These are phyloP conservation scores for Cicer cuneatum DNA, from an alignment of 306 rosid species.

Conservation along the genomic window DNA sequence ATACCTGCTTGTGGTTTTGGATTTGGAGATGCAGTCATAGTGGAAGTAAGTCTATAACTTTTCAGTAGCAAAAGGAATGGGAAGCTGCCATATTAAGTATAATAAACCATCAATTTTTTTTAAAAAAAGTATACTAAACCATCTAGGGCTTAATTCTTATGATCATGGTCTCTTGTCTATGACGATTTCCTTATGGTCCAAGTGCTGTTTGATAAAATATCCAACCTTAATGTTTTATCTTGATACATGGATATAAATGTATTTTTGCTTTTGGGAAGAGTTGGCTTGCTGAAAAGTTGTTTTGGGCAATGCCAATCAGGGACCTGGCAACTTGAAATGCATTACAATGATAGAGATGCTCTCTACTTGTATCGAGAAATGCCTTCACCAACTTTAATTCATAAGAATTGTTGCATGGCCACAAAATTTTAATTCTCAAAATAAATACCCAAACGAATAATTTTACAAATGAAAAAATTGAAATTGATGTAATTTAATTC, in stretches of 20 bases:
- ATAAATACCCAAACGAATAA: conserved; percentile 7
- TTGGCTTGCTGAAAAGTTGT: background rate
- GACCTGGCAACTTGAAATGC: conserved; percentile 3
- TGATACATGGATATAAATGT: background rate
- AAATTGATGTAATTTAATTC: background rate
- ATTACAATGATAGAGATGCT: background rate
- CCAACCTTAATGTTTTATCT: conserved; percentile 2
- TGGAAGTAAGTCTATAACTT: conserved; percentile 71
- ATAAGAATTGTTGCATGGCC: conserved; percentile 23
- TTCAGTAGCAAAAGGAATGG: conserved; percentile 23
- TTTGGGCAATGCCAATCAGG: conserved; percentile 8
- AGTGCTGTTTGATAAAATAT: background rate
- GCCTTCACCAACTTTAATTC: conserved; percentile 20
- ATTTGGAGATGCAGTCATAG: conserved; percentile 96
- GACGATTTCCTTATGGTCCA: background rate
- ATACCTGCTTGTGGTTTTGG: conserved; percentile 96
- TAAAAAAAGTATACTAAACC: background rate
- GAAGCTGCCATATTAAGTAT: conserved; percentile 31
- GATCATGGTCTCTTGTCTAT: conserved; percentile 1
- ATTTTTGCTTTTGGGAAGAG: conserved; percentile 17
- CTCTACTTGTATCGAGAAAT: background rate
- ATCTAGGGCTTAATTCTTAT: conserved; percentile 21
- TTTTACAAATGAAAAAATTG: conserved; percentile 12
- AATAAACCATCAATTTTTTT: background rate
- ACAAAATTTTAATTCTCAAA: conserved; percentile 2